Conservation (phyloP, 2,329 filamentous ascomycete species). For the Pyrenophora tritici-repentis region DNA sequence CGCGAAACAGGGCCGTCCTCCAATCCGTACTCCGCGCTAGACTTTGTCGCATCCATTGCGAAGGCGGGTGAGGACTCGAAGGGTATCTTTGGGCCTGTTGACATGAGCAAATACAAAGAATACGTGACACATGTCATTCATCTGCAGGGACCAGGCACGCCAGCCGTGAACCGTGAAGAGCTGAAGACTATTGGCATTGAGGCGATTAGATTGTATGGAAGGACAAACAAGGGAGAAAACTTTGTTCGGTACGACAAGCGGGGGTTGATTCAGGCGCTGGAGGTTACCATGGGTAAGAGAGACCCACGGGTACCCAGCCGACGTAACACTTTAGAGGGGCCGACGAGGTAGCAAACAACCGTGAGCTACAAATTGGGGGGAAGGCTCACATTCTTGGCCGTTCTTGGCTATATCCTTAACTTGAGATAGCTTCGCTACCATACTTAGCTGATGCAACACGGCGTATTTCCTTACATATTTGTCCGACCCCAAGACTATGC, state of each 20-base stretch:
- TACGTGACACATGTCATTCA: conserved; percentile 88
- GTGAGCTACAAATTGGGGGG: too few relatives aligned
- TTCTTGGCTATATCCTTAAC: too few relatives aligned
- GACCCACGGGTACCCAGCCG: conserved; percentile 60
- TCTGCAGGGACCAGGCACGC: conserved; percentile 71
- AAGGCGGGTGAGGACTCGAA: conserved; percentile 66
- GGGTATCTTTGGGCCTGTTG: conserved; percentile 11
- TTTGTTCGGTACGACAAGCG: conserved; percentile 75
- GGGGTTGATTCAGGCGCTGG: conserved; percentile 74
- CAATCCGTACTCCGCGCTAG: conserved; percentile 70
- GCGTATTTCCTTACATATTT: too few relatives aligned
- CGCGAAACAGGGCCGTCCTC: conserved; percentile 78
- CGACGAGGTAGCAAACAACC: background rate
- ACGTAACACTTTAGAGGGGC: conserved; percentile 58
- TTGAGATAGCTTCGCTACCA: too few relatives aligned
- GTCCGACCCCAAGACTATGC: too few relatives aligned
- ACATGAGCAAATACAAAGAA: conserved; percentile 57
- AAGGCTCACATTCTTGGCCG: too few relatives aligned
- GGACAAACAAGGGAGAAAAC: conserved; percentile 58
- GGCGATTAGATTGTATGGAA: conserved; percentile 76
- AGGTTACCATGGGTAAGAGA: conserved; percentile 74
- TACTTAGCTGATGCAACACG: too few relatives aligned
- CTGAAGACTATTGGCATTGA: conserved; percentile 74
- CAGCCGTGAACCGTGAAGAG: conserved; percentile 68
- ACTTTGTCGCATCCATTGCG: conserved; percentile 82